Conservation (phyloP, 2,329 filamentous ascomycete species). For the Coniochaeta hoffmannii region DNA sequence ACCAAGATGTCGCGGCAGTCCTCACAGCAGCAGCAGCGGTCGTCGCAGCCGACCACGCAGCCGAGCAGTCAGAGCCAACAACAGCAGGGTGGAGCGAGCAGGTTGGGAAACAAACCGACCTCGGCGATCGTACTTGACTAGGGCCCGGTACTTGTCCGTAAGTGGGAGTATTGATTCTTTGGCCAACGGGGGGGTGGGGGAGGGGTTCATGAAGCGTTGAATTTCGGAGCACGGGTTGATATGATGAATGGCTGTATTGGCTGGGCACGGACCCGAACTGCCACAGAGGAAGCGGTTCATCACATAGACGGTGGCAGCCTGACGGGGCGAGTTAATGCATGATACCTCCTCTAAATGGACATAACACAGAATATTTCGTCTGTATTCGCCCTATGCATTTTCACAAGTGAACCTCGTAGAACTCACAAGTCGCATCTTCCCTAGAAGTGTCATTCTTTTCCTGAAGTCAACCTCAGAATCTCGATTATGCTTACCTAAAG, state of each 20-base stretch:
- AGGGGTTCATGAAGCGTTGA: background rate
- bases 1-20: slow-evolving; percentile 3
- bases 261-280: background rate
- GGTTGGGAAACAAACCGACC: slow-evolving; percentile 4
- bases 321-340: background rate
- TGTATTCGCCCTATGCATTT: too few relatives aligned
- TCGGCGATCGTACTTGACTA: background rate
- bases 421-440: too few relatives aligned
- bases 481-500: too few relatives aligned
- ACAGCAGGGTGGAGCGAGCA: slow-evolving; percentile 1
- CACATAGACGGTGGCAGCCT: background rate
- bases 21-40: background rate
- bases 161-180: background rate
- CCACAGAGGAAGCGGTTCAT: background rate
- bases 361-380: background rate
- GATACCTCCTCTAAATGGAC: background rate
- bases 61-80: slow-evolving; percentile 5
- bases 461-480: too few relatives aligned
- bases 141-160: background rate
- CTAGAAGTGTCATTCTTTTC: too few relatives aligned
- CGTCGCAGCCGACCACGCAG: slow-evolving; percentile 3
- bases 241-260: background rate
- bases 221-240: background rate
- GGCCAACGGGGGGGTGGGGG: too few relatives aligned
- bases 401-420: too few relatives aligned